phyloP scores from a whole-genome alignment of 2,329 filamentous ascomycete genomes.

The Thelonectria rubi region DNA sequence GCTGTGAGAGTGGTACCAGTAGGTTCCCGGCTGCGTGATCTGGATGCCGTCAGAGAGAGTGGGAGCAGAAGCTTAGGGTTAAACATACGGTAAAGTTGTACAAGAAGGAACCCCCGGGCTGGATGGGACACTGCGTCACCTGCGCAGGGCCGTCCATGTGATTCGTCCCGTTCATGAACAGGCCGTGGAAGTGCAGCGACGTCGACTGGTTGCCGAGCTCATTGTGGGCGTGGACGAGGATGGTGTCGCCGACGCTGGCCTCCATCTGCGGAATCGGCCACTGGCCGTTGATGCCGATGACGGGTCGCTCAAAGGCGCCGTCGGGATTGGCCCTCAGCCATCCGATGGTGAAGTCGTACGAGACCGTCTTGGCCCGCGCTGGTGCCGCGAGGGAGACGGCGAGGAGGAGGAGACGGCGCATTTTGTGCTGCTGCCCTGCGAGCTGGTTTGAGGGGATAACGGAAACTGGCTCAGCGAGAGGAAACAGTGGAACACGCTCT shows the following conservation, averaged over 20 bases:
- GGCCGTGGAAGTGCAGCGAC: slow-evolving; percentile 75
- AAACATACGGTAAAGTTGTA: slow-evolving; percentile 72
- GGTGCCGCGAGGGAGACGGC: slow-evolving; percentile 9
- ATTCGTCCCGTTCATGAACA: slow-evolving; percentile 72
- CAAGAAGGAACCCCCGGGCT: slow-evolving; percentile 69
- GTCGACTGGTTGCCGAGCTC: slow-evolving; percentile 69
- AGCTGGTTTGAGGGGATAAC: slow-evolving; percentile 12
- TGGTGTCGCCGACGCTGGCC: slow-evolving; percentile 68
- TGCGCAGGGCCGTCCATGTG: slow-evolving; percentile 76
- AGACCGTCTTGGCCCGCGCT: slow-evolving; percentile 55
- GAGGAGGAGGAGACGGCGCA: slow-evolving; percentile 6
- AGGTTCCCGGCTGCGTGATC: slow-evolving; percentile 75
- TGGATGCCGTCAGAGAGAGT: slow-evolving; percentile 29
- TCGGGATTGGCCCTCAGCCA: slow-evolving; percentile 81
- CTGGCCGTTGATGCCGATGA: slow-evolving; percentile 79
- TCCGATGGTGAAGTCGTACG: slow-evolving; percentile 73
- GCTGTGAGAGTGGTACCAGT: slow-evolving; percentile 81
- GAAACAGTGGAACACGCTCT: neutral
- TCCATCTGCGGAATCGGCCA: slow-evolving; percentile 77
- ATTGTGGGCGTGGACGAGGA: slow-evolving; percentile 68
- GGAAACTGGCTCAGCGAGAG: neutral
- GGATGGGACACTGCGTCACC: slow-evolving; percentile 74
- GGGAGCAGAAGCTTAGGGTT: accelerated
- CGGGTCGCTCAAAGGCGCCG: slow-evolving; percentile 68
- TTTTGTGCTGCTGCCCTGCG: neutral